Evolutionary conservation across 208 protist species (phyloP).

Genomic region (Leishmania tarentolae): DNA sequence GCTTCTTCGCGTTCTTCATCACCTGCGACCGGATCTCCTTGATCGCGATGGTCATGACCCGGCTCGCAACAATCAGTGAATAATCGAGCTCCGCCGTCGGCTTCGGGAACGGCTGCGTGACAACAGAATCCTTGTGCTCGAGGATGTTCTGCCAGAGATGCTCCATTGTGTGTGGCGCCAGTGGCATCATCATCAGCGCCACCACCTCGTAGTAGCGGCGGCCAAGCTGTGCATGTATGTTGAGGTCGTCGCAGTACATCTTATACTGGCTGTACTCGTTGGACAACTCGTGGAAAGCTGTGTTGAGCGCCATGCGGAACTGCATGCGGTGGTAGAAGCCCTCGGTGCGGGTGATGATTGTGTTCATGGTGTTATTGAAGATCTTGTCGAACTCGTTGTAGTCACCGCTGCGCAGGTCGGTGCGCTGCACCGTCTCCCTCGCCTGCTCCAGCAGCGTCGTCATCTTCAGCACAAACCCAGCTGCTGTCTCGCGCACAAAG

Average conservation of each 20-base stretch:
- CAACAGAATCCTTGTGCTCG: constrained; percentile 56
- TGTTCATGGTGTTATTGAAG: constrained; percentile 95
- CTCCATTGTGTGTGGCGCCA: constrained; percentile 97
- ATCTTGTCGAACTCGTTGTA: constrained; percentile 90
- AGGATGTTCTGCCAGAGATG: constrained; percentile 95
- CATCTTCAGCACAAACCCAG: constrained; percentile 96
- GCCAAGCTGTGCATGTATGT: constrained; percentile 78
- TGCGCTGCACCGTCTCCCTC: constrained; percentile 58
- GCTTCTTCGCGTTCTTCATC: constrained; percentile 82
- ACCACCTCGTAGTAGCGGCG: constrained; percentile 93
- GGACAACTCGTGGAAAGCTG: constrained; percentile 95
- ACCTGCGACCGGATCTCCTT: constrained; percentile 90
- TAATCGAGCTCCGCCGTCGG: constrained; percentile 77
- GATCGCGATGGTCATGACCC: constrained; percentile 81
- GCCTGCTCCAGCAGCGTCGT: constrained; percentile 95
- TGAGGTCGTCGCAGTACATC: constrained; percentile 69
- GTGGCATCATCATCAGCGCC: constrained; percentile 95
- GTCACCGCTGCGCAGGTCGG: constrained; percentile 58
- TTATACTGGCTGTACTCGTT: constrained; percentile 95
- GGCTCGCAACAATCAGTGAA: constrained; percentile 63
- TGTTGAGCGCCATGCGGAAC: constrained; percentile 96
- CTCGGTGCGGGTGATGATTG: constrained; percentile 85
- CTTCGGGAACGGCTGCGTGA: constrained; percentile 64
- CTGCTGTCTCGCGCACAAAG: constrained; percentile 95
- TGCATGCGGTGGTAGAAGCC: constrained; percentile 92